A percentile compares a stretch with the other conserved stretches of the same genome.
Evolutionary conservation across 2,329 filamentous ascomycete species (phyloP).

Genomic region (Colletotrichum karsti): DNA sequence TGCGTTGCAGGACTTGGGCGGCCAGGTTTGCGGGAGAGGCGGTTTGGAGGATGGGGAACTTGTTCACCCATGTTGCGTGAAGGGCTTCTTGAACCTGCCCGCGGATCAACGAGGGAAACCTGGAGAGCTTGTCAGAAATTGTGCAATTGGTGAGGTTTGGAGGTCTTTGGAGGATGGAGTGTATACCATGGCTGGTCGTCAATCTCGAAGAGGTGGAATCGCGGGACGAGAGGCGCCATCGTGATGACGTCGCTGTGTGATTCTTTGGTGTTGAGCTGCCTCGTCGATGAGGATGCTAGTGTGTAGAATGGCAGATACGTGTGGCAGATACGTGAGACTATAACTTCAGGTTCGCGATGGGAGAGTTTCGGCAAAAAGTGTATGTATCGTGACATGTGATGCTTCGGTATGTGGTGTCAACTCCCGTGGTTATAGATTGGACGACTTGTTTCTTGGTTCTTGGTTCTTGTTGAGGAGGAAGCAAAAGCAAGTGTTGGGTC

Average conservation of each 20-base stretch:
- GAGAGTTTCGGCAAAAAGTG: background rate
- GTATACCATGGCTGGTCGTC: conserved; percentile 71
- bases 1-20: conserved; percentile 61
- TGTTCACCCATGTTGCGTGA: conserved; percentile 69
- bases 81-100: conserved; percentile 72
- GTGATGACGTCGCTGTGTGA: conserved; percentile 18
- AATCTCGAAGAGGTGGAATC: conserved; percentile 73
- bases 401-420: background rate
- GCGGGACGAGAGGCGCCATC: conserved; percentile 62
- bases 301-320: background rate
- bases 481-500: background rate
- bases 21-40: conserved; percentile 68
- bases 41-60: conserved; percentile 65
- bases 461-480: background rate
- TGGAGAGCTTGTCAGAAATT: conserved; percentile 39
- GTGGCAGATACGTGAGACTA: background rate
- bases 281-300: no score
- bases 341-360: background rate
- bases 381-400: background rate
- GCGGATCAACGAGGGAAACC: conserved; percentile 73
- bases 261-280: background rate
- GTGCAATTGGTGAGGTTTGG: background rate
- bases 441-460: background rate
- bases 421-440: background rate
- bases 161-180: background rate